Percentiles rank a stretch among this genome's conserved stretches.
Evolutionary conservation across 495 filamentous ascomycete genomes (phyloP).

Genomic region (Daldinia concentrica): DNA sequence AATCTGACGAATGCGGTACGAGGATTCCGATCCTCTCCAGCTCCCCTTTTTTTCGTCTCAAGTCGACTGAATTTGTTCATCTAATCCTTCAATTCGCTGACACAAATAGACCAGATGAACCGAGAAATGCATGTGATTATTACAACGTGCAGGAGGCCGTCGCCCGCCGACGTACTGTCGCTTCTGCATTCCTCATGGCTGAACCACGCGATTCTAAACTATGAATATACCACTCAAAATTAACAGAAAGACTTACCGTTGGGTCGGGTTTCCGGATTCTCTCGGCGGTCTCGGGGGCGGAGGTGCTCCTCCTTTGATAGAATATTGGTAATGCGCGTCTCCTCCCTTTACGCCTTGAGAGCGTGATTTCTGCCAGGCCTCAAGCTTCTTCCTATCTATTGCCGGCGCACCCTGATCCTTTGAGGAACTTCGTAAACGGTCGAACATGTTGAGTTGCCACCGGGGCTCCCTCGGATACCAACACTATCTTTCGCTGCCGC

Average conservation of each 20-base stretch:
- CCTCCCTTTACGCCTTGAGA: slow-evolving; percentile 42
- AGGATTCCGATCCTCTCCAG: slow-evolving; percentile 32
- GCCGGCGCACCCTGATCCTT: slow-evolving; percentile 37
- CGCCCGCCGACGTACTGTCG: not conserved
- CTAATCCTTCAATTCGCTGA: slow-evolving; percentile 23
- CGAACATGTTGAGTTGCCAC: slow-evolving; percentile 39
- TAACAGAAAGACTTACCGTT: slow-evolving; percentile 29
- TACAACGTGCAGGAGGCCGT: slow-evolving; percentile 21
- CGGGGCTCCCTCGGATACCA: not conserved
- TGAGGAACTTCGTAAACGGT: slow-evolving; percentile 42
- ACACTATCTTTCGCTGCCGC: slow-evolving; percentile 4
- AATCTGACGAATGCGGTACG: slow-evolving; percentile 22
- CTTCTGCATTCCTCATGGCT: not conserved
- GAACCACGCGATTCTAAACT: not conserved
- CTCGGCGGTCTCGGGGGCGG: slow-evolving; percentile 32
- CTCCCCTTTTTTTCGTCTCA: slow-evolving; percentile 4
- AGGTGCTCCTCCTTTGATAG: slow-evolving; percentile 39
- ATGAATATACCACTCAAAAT: slow-evolving; percentile 16
- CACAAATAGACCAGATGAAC: slow-evolving; percentile 8
- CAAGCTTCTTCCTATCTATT: slow-evolving; percentile 43
- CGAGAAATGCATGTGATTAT: slow-evolving; percentile 32
- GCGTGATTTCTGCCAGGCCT: slow-evolving; percentile 46
- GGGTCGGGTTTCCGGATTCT: slow-evolving; percentile 24
- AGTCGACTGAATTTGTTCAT: slow-evolving; percentile 17
- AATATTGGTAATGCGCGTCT: slow-evolving; percentile 44